Base-by-base conservation (phyloP, 495 filamentous ascomycete genomes). In the Trichoderma orchidacearum region DNA sequence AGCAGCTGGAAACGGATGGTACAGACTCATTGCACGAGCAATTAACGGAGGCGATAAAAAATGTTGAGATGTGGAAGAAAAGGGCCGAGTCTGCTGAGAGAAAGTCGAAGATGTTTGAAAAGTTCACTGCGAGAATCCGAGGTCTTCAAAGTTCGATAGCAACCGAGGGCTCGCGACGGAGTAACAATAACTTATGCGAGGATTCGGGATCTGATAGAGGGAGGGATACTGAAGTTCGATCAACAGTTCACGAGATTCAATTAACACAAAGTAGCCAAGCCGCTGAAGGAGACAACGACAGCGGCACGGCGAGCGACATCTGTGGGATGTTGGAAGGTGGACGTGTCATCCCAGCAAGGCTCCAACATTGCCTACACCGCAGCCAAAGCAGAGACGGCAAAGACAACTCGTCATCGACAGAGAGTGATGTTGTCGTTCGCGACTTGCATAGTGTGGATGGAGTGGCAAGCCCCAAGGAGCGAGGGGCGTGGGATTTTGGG, bases 71-170 rank as follows among this genome's bases (percentile, higher is more conserved):
- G 53, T 84, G 80, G 79, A 70, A 69, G 53, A 66, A 63, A 27
- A 66, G 75, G 52, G 80, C 80, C 1, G 70, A 79, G 62, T 60
- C 64, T 12, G 76, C 78, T 0, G 78, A 83, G 68, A 70, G 65
- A 60, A 66, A 70, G 25, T 62, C 80, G 0, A 58, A 62, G 9
- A 60, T 69, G 5, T 68, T 77, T 48, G 64, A 74, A 59, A 58
- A 60, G 35, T 59, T 68, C 18, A 60, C 60, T 30, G 63, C 57
- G 12, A 51, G 64, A n/a, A 51, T 70, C 9, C 60, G 62, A 30
- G 64, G 61, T 30, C 31, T 48, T 3, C 18, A 48, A 3, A 25
- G 41, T 1, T 48, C 41, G 18, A 18, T 48, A 18, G 4, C 27
- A 11, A 17, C 7, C 8, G 41, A 48, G 15, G 2, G 18, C 3